phyloP scores from a whole-genome alignment of 2,329 filamentous ascomycete species.

The Pseudogymnoascus sp. region DNA sequence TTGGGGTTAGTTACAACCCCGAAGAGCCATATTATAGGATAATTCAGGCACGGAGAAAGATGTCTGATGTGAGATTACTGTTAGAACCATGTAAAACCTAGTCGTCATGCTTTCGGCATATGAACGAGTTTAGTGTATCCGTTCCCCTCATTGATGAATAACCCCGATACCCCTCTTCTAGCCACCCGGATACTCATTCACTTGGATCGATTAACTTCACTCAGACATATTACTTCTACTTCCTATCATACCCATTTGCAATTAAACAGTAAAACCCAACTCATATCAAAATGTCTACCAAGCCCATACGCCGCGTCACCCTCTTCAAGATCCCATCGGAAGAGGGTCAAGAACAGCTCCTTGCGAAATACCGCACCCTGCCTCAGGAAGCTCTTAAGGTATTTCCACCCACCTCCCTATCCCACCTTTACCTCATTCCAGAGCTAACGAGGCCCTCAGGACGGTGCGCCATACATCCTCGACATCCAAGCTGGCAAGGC shows the following conservation, averaged over 20 bases:
- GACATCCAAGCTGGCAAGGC: slow-evolving; percentile 38
- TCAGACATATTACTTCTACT: background rate
- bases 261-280: background rate
- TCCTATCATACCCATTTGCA: background rate
- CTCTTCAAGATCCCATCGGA: slow-evolving; percentile 44
- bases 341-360: slow-evolving; percentile 33
- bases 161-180: background rate
- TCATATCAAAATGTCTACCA: slow-evolving; percentile 18
- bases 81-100: background rate
- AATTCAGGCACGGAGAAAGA: background rate
- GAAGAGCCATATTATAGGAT: background rate
- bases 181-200: background rate
- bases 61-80: background rate
- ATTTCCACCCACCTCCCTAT: background rate
- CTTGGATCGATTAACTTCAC: background rate
- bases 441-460: slow-evolving; percentile 27
- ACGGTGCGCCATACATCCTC: slow-evolving; percentile 49
- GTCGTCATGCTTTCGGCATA: background rate
- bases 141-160: background rate
- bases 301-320: slow-evolving; percentile 39
- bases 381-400: slow-evolving; percentile 36
- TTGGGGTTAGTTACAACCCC: background rate
- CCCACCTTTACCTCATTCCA: background rate
- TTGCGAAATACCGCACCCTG: slow-evolving; percentile 29
- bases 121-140: background rate